A percentile compares a stretch with the other conserved stretches of the same genome.
Evolutionary conservation across 75 land plant genomes (phyloP).

Genomic region (Pinus taeda): DNA sequence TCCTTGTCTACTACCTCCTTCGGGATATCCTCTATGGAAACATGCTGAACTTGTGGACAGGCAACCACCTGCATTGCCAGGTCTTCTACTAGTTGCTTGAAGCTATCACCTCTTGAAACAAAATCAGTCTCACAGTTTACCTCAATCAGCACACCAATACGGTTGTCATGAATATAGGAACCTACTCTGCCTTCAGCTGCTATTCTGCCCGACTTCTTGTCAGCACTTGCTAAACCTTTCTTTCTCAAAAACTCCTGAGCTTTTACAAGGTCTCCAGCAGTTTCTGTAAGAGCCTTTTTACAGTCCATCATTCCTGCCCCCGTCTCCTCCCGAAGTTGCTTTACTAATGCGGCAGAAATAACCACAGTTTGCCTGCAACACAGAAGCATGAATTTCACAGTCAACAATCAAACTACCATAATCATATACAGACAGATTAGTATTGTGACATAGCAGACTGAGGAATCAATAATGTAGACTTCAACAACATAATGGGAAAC

Average conservation of each 20-base stretch:
- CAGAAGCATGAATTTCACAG: conserved; percentile 2
- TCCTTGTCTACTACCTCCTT: conserved; percentile 64
- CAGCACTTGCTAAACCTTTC: conserved; percentile 91
- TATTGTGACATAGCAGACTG: background rate
- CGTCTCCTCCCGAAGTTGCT: conserved; percentile 92
- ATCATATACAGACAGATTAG: background rate
- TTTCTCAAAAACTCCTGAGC: conserved; percentile 88
- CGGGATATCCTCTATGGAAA: conserved; percentile 83
- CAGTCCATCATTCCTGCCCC: conserved; percentile 99
- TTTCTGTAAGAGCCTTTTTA: conserved; percentile 87
- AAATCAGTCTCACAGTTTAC: conserved; percentile 96
- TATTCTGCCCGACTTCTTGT: conserved; percentile 81
- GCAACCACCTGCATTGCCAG: conserved; percentile 97
- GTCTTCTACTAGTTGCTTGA: conserved; percentile 84
- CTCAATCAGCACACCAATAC: conserved; percentile 87
- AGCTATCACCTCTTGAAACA: conserved; percentile 78
- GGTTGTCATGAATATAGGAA: conserved; percentile 85
- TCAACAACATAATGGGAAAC: background rate
- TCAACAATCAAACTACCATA: background rate
- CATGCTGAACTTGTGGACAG: conserved; percentile 79
- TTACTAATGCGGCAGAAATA: conserved; percentile 80
- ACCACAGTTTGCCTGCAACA: conserved; percentile 35
- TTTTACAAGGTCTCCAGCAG: conserved; percentile 78
- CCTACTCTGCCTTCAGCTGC: conserved; percentile 92
- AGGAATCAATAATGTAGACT: background rate